A percentile compares a stretch with the other conserved stretches of the same genome.
These are phyloP conservation scores for Penicillium hesseltinei DNA, from an alignment of 2,329 filamentous ascomycete genomes.

Conservation along the genomic window DNA sequence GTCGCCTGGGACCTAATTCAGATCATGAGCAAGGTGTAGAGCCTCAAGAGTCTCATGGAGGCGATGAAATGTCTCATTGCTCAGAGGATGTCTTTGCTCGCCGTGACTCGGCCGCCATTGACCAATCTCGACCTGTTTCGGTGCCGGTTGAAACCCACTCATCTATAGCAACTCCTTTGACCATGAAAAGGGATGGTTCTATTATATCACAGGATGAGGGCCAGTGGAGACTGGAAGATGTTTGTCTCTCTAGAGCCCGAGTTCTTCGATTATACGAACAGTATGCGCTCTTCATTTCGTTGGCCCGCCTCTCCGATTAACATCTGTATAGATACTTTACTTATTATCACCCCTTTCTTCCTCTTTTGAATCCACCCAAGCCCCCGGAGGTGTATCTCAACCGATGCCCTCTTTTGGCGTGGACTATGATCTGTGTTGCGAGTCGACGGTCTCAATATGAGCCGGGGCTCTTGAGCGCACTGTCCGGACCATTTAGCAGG, in stretches of 20 bases:
- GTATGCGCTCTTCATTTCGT: slow-evolving; percentile 23
- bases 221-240: slow-evolving; percentile 52
- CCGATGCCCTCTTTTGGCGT: slow-evolving; percentile 60
- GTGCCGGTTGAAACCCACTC: slow-evolving; percentile 34
- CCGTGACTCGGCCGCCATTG: slow-evolving; percentile 31
- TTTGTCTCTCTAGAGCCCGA: slow-evolving; percentile 38
- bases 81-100: slow-evolving; percentile 36
- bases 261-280: slow-evolving; percentile 46
- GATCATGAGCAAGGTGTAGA: slow-evolving; percentile 28
- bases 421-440: slow-evolving; percentile 62
- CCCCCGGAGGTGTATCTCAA: slow-evolving; percentile 57
- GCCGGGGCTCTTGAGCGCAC: slow-evolving; percentile 52
- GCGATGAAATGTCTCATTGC: slow-evolving; percentile 34
- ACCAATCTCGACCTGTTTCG: slow-evolving; percentile 31
- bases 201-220: slow-evolving; percentile 39
- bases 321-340: slow-evolving; percentile 55
- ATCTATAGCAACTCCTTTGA: slow-evolving; percentile 34
- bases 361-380: slow-evolving; percentile 56
- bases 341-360: slow-evolving; percentile 62
- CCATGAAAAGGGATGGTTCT: slow-evolving; percentile 33
- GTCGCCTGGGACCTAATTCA: slow-evolving; percentile 40
- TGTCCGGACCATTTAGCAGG: slow-evolving; percentile 52
- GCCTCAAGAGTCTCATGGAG: slow-evolving; percentile 27
- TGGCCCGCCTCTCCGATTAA: slow-evolving; percentile 29
- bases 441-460: slow-evolving; percentile 58